Evolutionary conservation across 2,329 filamentous ascomycete species (phyloP), one percentile per base, ranked within the genome.

Genomic region (Pseudodiploospora longispora): DNA sequence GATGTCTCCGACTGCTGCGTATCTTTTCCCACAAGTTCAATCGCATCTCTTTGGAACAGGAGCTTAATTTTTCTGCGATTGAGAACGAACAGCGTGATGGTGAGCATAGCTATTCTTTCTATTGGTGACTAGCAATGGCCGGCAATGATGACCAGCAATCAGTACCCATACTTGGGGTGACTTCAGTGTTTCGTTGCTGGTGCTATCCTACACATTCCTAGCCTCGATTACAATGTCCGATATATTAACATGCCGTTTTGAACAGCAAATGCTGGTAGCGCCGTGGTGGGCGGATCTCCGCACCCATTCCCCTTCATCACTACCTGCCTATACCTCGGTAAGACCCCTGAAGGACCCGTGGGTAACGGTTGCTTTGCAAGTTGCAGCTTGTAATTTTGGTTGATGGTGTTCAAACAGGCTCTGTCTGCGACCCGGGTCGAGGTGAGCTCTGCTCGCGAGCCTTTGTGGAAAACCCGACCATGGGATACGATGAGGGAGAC

Each of bases 21-120:
- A 40, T 41, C 27, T 30, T 44, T 30, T 40, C 38, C 10, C 10
- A 27, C 12, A 29, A 37, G 10, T 27, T 37, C 37, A 44, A 44
- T 34, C 38, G 42, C n/a, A 33, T 37, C 10, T 37, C 42, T 6
- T 10, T 44, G 7, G 33, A 44, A 35, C 38, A 44, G 38, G 42
- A 44, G 10, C 38, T 41, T 30, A 5, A 28, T 10, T 44, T 32
- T 36, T 40, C 38, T 30, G 38, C 29, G 5, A 30, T 40, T 30
- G 38, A 40, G 29, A 30, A 27, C 10, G 29, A 31, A 5, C 12
- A 40, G 38, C 10, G 10, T 40, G 38, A 40, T 10, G 38, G 38
- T 40, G 30, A n/a, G 35, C 35, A 7, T 19, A 37, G 10, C 6
- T 37, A 9, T 3, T 9, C 19, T 19, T 19, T 19, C 19, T 19